These are phyloP conservation scores for Talaromyces sp. DNA, from an alignment of 2,329 filamentous ascomycete genomes.

Conservation along the genomic window DNA sequence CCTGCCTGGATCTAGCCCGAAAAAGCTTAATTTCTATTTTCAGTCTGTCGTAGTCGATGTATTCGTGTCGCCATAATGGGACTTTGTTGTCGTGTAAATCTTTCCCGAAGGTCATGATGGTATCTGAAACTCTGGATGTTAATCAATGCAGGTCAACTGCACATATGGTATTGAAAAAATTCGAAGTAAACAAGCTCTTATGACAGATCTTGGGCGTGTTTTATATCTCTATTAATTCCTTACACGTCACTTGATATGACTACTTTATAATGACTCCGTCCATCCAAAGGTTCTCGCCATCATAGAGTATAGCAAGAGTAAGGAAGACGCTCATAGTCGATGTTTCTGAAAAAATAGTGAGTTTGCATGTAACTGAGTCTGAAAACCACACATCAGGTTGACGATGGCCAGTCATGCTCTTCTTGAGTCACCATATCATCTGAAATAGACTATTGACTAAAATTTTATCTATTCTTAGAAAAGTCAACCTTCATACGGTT, in stretches of 20 bases:
- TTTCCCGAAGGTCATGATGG: not conserved
- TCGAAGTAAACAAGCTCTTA: not conserved
- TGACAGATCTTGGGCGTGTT: not conserved
- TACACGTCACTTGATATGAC: not conserved
- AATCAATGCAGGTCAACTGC: not conserved
- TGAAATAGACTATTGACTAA: not conserved
- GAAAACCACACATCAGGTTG: not conserved
- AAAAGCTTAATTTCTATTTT: slow-evolving; percentile 2
- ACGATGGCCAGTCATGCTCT: not conserved
- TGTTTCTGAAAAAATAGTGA: not conserved
- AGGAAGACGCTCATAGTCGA: not conserved
- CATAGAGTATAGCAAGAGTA: not conserved
- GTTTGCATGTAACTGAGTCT: not conserved
- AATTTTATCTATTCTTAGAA: not conserved
- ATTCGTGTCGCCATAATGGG: not conserved
- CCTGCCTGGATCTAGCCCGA: not conserved
- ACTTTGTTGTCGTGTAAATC: not conserved
- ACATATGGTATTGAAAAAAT: not conserved
- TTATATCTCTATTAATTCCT: not conserved
- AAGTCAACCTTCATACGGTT: not conserved
- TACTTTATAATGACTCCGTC: not conserved
- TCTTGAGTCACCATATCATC: not conserved
- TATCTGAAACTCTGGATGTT: not conserved
- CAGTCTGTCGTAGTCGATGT: slow-evolving; percentile 1
- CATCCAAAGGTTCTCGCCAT: not conserved